Evolutionary conservation across 164 flowering plant species (phyloP).

Genomic region (Liriodendron chinense): DNA sequence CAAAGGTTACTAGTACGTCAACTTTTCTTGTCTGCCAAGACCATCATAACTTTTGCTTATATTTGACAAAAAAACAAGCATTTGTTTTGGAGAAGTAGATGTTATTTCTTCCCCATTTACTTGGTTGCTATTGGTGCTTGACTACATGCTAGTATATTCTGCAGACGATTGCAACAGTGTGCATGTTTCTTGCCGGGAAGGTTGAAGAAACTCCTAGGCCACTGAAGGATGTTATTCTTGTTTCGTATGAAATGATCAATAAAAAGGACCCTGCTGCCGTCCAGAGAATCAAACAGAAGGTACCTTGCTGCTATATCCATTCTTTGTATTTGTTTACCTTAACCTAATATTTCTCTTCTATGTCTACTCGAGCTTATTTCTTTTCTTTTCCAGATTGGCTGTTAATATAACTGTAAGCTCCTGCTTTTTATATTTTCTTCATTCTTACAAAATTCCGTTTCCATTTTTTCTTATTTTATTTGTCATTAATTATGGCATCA

Average conservation of each 20-base stretch:
- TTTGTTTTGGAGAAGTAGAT: not conserved
- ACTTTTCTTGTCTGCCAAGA: not conserved
- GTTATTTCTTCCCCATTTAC: not conserved
- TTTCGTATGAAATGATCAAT: slow-evolving; percentile 71
- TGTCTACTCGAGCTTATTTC: too few species aligned
- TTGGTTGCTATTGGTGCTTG: not conserved
- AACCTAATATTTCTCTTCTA: too few species aligned
- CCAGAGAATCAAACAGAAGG: slow-evolving; percentile 80
- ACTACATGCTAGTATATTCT: not conserved
- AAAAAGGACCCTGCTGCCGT: slow-evolving; percentile 71
- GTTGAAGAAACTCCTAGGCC: slow-evolving; percentile 88
- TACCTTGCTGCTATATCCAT: slow-evolving; percentile 16
- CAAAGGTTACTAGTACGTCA: not conserved
- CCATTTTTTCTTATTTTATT: not conserved
- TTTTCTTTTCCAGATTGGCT: not conserved
- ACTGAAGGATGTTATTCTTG: slow-evolving; percentile 68
- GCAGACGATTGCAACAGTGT: slow-evolving; percentile 78
- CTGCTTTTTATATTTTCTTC: not conserved
- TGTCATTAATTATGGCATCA: not conserved
- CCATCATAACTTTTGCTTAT: not conserved
- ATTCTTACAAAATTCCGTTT: not conserved
- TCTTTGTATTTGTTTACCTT: slow-evolving; percentile 4
- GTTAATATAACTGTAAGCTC: not conserved
- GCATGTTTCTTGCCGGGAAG: slow-evolving; percentile 88
- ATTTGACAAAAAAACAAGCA: not conserved